Conservation (phyloP, 2,329 filamentous ascomycete genomes). For the Hymenoscyphus salicellus region DNA sequence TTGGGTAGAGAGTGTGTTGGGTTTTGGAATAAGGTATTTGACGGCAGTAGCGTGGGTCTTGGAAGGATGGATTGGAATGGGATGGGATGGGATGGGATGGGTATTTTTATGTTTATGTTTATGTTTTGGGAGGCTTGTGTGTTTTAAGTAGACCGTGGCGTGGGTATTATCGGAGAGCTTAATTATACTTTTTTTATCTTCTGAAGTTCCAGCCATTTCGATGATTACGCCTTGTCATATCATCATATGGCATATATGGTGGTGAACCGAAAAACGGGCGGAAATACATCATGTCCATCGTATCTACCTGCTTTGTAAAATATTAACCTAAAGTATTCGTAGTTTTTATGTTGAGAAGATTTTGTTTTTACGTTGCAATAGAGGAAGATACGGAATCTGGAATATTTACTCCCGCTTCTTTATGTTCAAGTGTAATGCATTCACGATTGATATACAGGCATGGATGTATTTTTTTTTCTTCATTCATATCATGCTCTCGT, state of each 20-base stretch:
- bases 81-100: constrained; percentile 3
- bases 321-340: too few species aligned
- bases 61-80: too few species aligned
- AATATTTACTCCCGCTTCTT: too few species aligned
- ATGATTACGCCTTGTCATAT: neutral
- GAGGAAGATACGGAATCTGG: too few species aligned
- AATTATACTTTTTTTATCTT: neutral
- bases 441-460: neutral
- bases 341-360: too few species aligned
- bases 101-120: constrained; percentile 5
- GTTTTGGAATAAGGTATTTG: neutral
- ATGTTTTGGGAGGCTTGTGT: neutral
- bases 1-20: constrained; percentile 2
- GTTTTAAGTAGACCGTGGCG: neutral
- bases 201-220: too few species aligned
- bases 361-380: too few species aligned
- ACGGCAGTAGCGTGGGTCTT: neutral
- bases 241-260: too few species aligned
- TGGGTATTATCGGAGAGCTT: neutral
- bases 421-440: too few species aligned
- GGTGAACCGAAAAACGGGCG: too few species aligned
- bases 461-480: constrained; percentile 4
- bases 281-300: too few species aligned
- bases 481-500: constrained; percentile 16
- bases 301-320: too few species aligned